phyloP scores from a whole-genome alignment of 2,329 filamentous ascomycete genomes.

The Plenodomus biglobosus region DNA sequence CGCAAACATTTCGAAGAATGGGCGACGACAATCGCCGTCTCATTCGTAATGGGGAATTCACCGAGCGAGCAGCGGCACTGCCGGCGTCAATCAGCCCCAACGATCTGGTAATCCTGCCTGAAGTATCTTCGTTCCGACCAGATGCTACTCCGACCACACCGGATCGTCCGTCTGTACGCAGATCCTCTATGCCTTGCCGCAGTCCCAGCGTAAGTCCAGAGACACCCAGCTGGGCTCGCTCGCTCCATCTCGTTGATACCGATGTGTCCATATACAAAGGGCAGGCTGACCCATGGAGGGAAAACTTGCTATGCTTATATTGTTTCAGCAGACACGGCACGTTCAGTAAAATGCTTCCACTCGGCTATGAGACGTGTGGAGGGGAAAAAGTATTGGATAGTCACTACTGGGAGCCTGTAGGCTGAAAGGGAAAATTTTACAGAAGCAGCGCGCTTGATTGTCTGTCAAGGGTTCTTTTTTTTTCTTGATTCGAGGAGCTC shows the following conservation, averaged over 20 bases:
- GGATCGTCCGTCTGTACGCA: constrained; percentile 2
- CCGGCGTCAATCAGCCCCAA: neutral
- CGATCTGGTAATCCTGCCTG: neutral
- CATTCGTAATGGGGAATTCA: constrained; percentile 4
- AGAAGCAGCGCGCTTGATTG: too few relatives aligned
- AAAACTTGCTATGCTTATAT: constrained; percentile 26
- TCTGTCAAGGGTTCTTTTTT: too few relatives aligned
- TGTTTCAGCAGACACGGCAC: constrained; percentile 32
- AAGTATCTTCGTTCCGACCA: constrained; percentile 19
- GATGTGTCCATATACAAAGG: constrained; percentile 30
- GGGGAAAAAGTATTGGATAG: constrained; percentile 27
- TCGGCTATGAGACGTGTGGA: constrained; percentile 36
- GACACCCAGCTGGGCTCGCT: constrained; percentile 26
- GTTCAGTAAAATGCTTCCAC: constrained; percentile 23
- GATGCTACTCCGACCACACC: neutral
- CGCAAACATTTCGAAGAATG: neutral
- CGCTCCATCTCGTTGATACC: constrained; percentile 32
- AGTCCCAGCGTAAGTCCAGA: constrained; percentile 6
- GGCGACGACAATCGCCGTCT: constrained; percentile 9
- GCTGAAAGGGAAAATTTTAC: too few relatives aligned
- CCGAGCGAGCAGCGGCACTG: constrained; percentile 7
- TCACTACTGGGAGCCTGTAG: constrained; percentile 30
- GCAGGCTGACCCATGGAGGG: constrained; percentile 27
- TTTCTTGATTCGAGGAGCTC: too few relatives aligned
- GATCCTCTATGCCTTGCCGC: constrained; percentile 3